Conservation (phyloP, 176 grass and related monocot species). For the Rhynchospora pubera region DNA sequence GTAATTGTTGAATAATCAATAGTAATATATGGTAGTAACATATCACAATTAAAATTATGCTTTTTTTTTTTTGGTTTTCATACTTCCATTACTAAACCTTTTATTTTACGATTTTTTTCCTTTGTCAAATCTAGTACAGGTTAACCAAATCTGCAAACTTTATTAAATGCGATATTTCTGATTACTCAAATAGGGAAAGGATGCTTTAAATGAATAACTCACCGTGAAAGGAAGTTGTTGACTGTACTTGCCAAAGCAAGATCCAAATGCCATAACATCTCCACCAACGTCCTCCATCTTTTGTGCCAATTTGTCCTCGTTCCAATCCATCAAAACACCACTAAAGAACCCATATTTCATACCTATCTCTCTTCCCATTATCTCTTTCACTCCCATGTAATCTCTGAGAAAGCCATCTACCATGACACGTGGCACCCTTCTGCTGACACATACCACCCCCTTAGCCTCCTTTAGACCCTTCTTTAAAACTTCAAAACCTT, state of each 20-base stretch:
- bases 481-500: slow-evolving; percentile 44
- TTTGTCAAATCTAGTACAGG: not conserved
- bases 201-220: not conserved
- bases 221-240: slow-evolving; percentile 19
- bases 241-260: not conserved
- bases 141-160: not conserved
- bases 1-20: not conserved
- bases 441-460: slow-evolving; percentile 43
- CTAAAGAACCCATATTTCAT: not conserved
- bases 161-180: not conserved
- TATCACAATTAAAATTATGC: not conserved
- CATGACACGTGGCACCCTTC: slow-evolving; percentile 55
- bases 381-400: slow-evolving; percentile 51
- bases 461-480: slow-evolving; percentile 32
- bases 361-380: slow-evolving; percentile 28
- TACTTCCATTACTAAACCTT: not conserved
- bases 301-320: not conserved
- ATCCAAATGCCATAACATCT: slow-evolving; percentile 25
- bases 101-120: not conserved
- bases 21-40: not conserved
- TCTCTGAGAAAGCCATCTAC: slow-evolving; percentile 59
- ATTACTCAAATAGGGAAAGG: not conserved
- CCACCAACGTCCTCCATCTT: slow-evolving; percentile 1
- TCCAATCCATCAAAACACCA: not conserved
- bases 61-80: not conserved